Base-by-base conservation (phyloP, 345 rosid genomes). In the Syzygium grande region DNA sequence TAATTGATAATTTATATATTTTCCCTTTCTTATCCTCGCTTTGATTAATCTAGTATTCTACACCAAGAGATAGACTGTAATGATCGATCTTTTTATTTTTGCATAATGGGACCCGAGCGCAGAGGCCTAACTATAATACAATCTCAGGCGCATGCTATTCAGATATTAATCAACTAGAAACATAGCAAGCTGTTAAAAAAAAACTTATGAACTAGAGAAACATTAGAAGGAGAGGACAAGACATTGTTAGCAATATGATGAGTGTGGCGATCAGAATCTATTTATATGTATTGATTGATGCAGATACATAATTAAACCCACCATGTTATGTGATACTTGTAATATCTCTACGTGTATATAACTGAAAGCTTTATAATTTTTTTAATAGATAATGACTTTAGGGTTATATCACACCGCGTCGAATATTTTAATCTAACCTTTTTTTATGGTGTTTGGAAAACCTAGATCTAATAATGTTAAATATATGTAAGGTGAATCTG, bases 231-330 rank as follows among this genome's bases (percentile, higher is more conserved):
- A 27, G 68, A 59, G 68, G 68, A 59, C 1, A 1, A 59, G 30
- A 59, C 15, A 59, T 1, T 59, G 30, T 7, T 59, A 59, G 34
- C 27, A 2, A 59, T 2, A 59, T 2, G 17, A 2, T 59, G 65
- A 11, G 65, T 25, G 0, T 59, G 65, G 65, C 25, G 16, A 59
- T 11, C 8, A 11, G 25, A 27, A 25, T 59, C 8, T 5, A 14
- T 59, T 7, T 59, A 59, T 27, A 59, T 59, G 6, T 59, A 59
- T 14, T 59, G 0, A 25, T 59, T 2, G 1, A 59, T 27, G 68
- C 0, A 59, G 34, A 59, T 27, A 59, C 12, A 27, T 5, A 7
- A 59, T 14, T 23, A 58, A 23, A 9, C 6, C 0, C 3, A 0
- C 23, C 63, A 23, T 0, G 29, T 56, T n/a, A 58, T 58, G 63